phyloP scores from a whole-genome alignment of 805 yeast species.

The Metschnikowia hibisci region DNA sequence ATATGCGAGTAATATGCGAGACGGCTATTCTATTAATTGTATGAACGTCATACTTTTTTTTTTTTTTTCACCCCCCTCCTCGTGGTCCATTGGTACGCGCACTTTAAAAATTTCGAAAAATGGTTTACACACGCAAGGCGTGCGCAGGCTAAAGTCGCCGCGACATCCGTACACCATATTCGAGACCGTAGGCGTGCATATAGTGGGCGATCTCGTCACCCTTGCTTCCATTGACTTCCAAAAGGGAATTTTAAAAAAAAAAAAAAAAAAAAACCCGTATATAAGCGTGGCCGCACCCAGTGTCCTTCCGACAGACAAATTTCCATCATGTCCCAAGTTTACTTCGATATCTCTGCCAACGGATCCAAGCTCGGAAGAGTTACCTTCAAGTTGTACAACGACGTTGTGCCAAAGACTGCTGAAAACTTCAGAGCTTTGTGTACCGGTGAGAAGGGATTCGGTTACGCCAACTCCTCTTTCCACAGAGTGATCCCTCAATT shows the following conservation, averaged over 20 bases:
- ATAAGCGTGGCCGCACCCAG: constrained; percentile 10
- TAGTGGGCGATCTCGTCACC: constrained; percentile 2
- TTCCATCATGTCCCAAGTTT: constrained; percentile 59
- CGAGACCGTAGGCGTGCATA: not conserved
- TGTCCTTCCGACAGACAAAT: not conserved
- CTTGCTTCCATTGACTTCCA: constrained; percentile 12
- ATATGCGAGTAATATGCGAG: no score
- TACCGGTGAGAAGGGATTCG: constrained; percentile 94
- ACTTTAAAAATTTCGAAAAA: no score
- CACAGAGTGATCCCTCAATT: constrained; percentile 96
- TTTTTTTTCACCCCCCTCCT: no score
- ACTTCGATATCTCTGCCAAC: constrained; percentile 77
- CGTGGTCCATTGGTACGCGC: no score
- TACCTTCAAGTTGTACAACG: constrained; percentile 83
- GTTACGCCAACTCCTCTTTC: constrained; percentile 82
- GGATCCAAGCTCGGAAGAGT: constrained; percentile 72
- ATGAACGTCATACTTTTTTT: no score
- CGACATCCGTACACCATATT: constrained; percentile 1
- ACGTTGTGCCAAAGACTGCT: constrained; percentile 91
- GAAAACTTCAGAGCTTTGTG: constrained; percentile 93
- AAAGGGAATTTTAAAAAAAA: constrained; percentile 4
- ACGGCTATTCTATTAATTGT: no score
- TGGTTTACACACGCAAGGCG: not conserved
- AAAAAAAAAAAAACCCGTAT: constrained; percentile 5
- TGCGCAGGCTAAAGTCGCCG: not conserved